Base-by-base conservation (phyloP, 129 eudicot genomes). In the Mikania micrantha region DNA sequence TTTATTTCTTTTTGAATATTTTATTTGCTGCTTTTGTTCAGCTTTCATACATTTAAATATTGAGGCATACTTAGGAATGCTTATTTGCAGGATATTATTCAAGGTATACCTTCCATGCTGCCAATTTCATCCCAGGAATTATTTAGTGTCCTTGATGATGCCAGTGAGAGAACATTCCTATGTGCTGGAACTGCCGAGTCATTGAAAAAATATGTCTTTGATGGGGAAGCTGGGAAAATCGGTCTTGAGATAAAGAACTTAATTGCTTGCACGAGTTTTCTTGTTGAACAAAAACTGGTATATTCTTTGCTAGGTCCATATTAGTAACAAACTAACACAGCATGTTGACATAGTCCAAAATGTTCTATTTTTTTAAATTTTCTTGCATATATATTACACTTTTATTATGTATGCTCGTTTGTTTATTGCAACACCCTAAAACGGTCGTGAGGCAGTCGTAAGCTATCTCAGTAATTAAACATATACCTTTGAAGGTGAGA, bases 221-320 rank as follows among this genome's bases (percentile, higher is more conserved):
- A 87, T 40, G 91, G 95, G 52, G 95, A 81, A 64, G 84, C 93
- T 58, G 88, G 70, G 53, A 87, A 89, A 74, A 74, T 84, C 57
- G 83, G 85, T 24, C 87, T 79, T 17, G 95, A 94, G 74, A 64
- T 78, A 66, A 94, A 72, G 71, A 94, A 94, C 70, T 71, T 94
- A 52, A 77, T 94, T 65, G 97, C 99, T 13, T 74, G 89, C 77
- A 76, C 90, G n/a, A 79, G 95, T 79, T 90, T 90, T 79, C 85
- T 94, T 50, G 74, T 87, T 58, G 99, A 94, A 79, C 96, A 81
- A 71, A 80, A 83, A 80, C 80, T 94, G 97, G 99, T 94, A 87
- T 29, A 4, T 60, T 60, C 41, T 38, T 49, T 36, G 34, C 29
- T 47, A 61, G 4, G 22, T 38, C 57, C 20, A 16, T 40, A 42